Conservation (phyloP, 441 rosid species). For the Eutrema salsugineum region DNA sequence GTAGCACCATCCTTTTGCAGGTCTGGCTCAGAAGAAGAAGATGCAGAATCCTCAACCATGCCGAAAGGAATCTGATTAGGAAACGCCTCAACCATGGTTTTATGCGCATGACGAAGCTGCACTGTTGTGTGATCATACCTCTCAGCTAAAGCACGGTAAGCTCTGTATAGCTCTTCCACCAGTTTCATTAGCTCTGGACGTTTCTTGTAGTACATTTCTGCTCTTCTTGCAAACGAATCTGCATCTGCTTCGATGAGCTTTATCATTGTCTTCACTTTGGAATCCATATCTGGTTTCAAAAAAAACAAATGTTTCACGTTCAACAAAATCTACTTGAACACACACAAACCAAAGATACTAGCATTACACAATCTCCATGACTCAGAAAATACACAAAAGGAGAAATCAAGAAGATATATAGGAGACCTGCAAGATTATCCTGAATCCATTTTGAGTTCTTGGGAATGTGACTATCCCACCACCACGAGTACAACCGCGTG, state of each 20-base stretch:
- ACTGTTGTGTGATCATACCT: slow-evolving; percentile 75
- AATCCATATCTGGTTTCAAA: slow-evolving; percentile 61
- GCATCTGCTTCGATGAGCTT: slow-evolving; percentile 84
- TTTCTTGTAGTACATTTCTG: slow-evolving; percentile 82
- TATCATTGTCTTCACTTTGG: slow-evolving; percentile 76
- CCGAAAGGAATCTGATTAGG: slow-evolving; percentile 58
- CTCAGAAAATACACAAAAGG: background rate
- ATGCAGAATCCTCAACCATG: slow-evolving; percentile 46
- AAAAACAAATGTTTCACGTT: slow-evolving; percentile 4
- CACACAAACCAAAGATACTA: background rate
- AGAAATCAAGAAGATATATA: background rate
- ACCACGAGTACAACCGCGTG: slow-evolving; percentile 66
- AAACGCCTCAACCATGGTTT: slow-evolving; percentile 63
- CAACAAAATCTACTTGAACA: background rate
- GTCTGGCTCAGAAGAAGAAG: slow-evolving; percentile 41
- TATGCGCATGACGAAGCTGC: slow-evolving; percentile 73
- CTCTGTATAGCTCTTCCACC: slow-evolving; percentile 79
- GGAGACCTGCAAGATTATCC: slow-evolving; percentile 72
- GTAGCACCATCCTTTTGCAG: slow-evolving; percentile 35
- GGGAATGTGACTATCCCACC: slow-evolving; percentile 85
- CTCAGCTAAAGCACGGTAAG: slow-evolving; percentile 81
- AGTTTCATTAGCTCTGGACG: slow-evolving; percentile 83
- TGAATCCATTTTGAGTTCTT: slow-evolving; percentile 88
- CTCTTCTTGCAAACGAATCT: slow-evolving; percentile 81
- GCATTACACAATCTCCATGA: background rate